Evolutionary conservation across 2,329 filamentous ascomycete genomes (phyloP), one percentile per base, ranked within the genome.

Genomic region (Trichophyton mentagrophytes): DNA sequence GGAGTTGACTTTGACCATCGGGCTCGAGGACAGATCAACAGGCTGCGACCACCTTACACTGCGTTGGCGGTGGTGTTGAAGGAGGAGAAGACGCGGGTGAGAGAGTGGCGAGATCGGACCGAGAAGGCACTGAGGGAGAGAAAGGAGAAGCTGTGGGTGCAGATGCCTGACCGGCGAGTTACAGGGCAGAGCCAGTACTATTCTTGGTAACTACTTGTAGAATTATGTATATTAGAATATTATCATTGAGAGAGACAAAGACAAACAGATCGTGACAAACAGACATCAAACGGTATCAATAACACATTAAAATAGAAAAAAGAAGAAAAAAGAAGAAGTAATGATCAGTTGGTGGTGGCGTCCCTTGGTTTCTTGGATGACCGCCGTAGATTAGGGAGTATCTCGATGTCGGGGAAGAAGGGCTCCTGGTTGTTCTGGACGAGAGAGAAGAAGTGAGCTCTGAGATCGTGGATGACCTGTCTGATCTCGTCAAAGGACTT

Each of bases 111-210:
- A 61, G 90, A 96, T 69, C 84, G 85, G 62, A 81, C 89, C 70
- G 85, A 85, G 66, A 92, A 89, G 78, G 80, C 87, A 68, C 82
- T 85, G 68, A 92, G 89, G 77, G 81, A 87, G 72, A 79, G 82
- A 60, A 85, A 85, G 69, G 82, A 85, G 63, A 88, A 89, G 65
- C 84, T 92, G 15, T 96, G 92, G 92, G 82, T 88, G 11, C 89
- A 91, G 68, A 77, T 97, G 59, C 92, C 92, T 6, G 89, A 96
- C 73, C 84, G 91, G 64, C 88, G 87, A 5, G 80, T 99, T 60
- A 86, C 86, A 64, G 85, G 85, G 40, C 91, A 96, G 78, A 83
- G 88, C 67, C 92, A 90, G 70, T 95, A 93, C 73, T 95, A 95
- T 75, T 84, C 88, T 63, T 99, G 92, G 92, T 97, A 86, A 33